Conservation (phyloP, 2,329 filamentous ascomycete genomes). For the Daldinia eschscholtzii region DNA sequence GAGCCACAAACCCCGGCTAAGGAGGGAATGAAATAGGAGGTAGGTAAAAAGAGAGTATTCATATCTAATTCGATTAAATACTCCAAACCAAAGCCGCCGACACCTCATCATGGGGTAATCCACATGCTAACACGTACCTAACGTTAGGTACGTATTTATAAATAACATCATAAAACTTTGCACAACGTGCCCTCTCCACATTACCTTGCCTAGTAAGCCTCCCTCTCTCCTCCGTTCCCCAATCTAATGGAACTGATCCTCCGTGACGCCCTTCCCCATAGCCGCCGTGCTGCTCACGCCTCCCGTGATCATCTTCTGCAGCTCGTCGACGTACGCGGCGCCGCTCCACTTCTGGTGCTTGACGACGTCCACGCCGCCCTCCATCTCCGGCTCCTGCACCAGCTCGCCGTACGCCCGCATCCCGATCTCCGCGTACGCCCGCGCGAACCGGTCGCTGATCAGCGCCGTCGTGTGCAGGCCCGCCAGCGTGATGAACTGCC, state of each 20-base stretch:
- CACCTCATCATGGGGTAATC: not conserved
- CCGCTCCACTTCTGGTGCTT: constrained; percentile 99
- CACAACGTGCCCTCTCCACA: not conserved
- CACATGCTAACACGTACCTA: not conserved
- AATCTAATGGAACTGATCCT: constrained; percentile 88
- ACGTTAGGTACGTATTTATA: not conserved
- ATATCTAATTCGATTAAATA: constrained; percentile 8
- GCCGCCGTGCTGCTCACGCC: constrained; percentile 92
- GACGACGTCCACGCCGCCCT: constrained; percentile 88
- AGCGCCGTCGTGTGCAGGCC: constrained; percentile 96
- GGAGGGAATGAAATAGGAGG: not conserved
- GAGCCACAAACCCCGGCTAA: too few relatives aligned
- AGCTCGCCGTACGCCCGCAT: constrained; percentile 98
- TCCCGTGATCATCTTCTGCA: constrained; percentile 97
- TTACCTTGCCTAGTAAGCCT: too few relatives aligned
- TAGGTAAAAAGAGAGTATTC: not conserved
- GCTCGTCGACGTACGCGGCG: constrained; percentile 92
- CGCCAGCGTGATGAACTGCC: constrained; percentile 99
- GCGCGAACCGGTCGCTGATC: constrained; percentile 89
- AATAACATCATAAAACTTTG: not conserved
- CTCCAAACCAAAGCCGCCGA: not conserved
- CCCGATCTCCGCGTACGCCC: constrained; percentile 82
- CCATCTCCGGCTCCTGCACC: constrained; percentile 98
- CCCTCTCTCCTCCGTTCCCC: too few relatives aligned
- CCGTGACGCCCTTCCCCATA: constrained; percentile 97